Evolutionary conservation across 164 flowering plant species (phyloP).

Genomic region (Magnolia kwangsiensis): DNA sequence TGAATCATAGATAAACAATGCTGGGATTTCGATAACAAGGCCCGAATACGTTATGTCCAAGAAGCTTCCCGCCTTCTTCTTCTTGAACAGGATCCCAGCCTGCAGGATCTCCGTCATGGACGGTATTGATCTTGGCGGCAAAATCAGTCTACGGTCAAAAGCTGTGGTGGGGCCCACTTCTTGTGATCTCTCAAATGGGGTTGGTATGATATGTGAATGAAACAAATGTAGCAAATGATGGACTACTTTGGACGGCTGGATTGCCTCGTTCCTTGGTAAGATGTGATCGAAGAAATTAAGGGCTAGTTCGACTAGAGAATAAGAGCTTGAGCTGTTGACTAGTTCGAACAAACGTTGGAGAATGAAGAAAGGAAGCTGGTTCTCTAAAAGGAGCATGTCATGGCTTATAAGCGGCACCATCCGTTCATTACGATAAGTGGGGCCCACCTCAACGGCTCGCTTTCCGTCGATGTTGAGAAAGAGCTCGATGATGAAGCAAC

Average conservation of each 20-base stretch:
- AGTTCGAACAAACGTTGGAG: neutral
- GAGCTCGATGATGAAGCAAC: conserved; percentile 9
- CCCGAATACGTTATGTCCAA: conserved; percentile 20
- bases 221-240: conserved; percentile 6
- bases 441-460: neutral
- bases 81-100: conserved; percentile 3
- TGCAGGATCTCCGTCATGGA: neutral
- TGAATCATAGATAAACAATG: conserved; percentile 21
- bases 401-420: neutral
- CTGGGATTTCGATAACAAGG: conserved; percentile 26
- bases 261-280: neutral
- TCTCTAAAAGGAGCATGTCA: conserved; percentile 3
- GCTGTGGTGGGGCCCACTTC: neutral
- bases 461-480: neutral
- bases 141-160: neutral
- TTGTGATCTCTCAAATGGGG: neutral
- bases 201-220: neutral
- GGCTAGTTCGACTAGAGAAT: neutral
- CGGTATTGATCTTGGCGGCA: neutral
- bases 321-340: neutral
- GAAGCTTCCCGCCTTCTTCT: conserved; percentile 1
- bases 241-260: neutral
- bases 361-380: conserved; percentile 13
- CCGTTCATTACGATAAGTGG: neutral
- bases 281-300: neutral